A percentile compares a stretch with the other conserved stretches of the same genome.
Evolutionary conservation across 2,329 filamentous ascomycete genomes (phyloP).

Genomic region (Penicillium sp.): DNA sequence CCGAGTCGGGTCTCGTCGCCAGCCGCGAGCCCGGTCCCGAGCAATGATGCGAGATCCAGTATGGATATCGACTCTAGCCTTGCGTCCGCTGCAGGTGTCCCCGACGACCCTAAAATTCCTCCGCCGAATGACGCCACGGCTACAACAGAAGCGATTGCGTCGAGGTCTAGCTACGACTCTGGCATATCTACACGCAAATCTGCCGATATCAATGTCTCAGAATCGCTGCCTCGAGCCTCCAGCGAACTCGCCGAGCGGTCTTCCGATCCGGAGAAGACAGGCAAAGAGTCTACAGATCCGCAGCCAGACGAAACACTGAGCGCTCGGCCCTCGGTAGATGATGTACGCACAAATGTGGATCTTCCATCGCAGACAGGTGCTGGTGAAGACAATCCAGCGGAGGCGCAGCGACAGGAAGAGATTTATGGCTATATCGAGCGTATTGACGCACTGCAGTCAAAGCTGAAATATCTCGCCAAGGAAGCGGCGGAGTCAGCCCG

Average conservation of each 20-base stretch:
- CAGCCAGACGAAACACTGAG: constrained; percentile 1
- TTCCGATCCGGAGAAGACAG: constrained; percentile 6
- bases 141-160: constrained; percentile 11
- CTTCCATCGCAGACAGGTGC: constrained; percentile 12
- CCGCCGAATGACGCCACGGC: constrained; percentile 9
- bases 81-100: constrained; percentile 20
- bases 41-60: constrained; percentile 42
- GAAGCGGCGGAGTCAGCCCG: constrained; percentile 75
- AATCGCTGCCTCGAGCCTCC: constrained; percentile 13
- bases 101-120: constrained; percentile 22
- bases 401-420: constrained; percentile 71
- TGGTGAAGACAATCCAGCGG: constrained; percentile 50
- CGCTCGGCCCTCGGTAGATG: constrained; percentile 17
- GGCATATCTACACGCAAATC: constrained; percentile 24
- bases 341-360: constrained; percentile 17
- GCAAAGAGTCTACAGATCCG: constrained; percentile 7
- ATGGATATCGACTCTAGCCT: constrained; percentile 34
- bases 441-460: constrained; percentile 87
- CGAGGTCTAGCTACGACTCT: constrained; percentile 33
- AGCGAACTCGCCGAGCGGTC: constrained; percentile 10
- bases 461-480: constrained; percentile 81
- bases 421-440: constrained; percentile 79
- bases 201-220: constrained; percentile 23
- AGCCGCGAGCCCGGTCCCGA: constrained; percentile 51
- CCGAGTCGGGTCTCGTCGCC: constrained; percentile 53